Conservation (phyloP, 108 stramenopile species). For the Nannochloropsis oceanica region DNA sequence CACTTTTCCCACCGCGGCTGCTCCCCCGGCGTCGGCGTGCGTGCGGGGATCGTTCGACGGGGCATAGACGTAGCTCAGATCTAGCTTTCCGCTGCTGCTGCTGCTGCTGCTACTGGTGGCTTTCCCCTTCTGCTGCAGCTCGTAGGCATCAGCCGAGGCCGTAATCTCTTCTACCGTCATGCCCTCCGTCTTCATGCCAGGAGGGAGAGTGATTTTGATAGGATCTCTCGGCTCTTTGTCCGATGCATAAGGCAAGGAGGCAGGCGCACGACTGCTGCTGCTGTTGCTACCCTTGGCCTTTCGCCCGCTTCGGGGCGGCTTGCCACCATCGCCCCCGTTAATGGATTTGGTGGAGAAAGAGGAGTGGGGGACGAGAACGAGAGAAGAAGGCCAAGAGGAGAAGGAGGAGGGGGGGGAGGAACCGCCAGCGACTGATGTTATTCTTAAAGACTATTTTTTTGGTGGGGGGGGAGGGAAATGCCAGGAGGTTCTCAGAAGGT, state of each 20-base stretch:
- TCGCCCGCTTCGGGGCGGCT: neutral
- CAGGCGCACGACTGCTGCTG: too few relatives aligned
- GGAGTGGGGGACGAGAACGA: neutral
- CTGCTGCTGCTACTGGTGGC: neutral
- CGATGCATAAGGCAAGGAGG: neutral
- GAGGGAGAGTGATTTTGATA: neutral
- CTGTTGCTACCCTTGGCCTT: neutral
- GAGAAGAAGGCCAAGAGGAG: neutral
- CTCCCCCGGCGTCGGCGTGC: neutral
- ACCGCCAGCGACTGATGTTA: neutral
- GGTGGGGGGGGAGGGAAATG: too few relatives aligned
- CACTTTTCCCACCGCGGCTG: neutral
- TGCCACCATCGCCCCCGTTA: neutral
- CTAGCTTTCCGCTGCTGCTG: neutral
- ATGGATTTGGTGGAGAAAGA: neutral
- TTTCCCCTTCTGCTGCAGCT: neutral
- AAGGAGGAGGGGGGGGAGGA: neutral
- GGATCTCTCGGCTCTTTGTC: neutral
- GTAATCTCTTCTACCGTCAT: neutral
- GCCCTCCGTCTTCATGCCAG: neutral
- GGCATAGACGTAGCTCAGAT: neutral
- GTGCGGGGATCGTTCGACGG: neutral
- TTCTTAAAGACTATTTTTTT: too few relatives aligned
- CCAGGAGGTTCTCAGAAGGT: too few relatives aligned
- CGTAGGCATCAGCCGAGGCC: neutral